Evolutionary conservation across 768 basidiomycete species (phyloP), one percentile per base, ranked within the genome.

Genomic region (Calocybe indica): DNA sequence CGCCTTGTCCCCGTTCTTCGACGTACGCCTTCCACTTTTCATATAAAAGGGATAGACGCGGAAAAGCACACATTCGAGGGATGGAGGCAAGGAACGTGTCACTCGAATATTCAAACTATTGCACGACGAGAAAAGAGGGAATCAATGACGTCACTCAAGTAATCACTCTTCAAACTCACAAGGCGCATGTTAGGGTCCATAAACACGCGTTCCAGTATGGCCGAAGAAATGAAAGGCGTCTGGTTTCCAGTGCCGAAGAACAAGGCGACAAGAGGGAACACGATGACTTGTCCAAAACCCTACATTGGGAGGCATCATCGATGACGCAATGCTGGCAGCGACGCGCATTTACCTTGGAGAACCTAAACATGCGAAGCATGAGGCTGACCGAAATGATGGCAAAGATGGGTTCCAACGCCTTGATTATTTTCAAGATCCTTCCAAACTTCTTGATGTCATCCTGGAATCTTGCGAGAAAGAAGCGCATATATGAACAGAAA

Each of bases 211-310:
- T 62, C 63, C 7, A 64, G 51, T 13, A 64, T 66, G 7, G 63
- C 62, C 5, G 58, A 64, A 10, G 63, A 64, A 29, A 66, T 60
- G 52, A 60, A 66, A 32, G 64, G 63, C 4, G 63, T 66, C 37
- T 66, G 64, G 15, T 66, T 66, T 10, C 64, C 63, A 30, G 64
- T 63, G 29, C 63, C 64, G 48, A 66, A 63, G 48, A 66, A 66
- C 39, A 64, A 53, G 11, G 62, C 63, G 29, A 61, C 59, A 9
- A 63, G 57, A 8, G 64, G 63, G 47, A 60, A 63, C 7, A 66
- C 59, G 32, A 66, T 58, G 15, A 56, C 55, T 33, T 66, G 60
- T 15, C 62, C 62, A 43, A 63, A 66, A 43, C 58, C 59, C 62
- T 64, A 36, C 10, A 32, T 33, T 2, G 5, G 1, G 22, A 38